Base-by-base conservation (phyloP, 768 basidiomycete genomes). In the Boletus subparvulus region DNA sequence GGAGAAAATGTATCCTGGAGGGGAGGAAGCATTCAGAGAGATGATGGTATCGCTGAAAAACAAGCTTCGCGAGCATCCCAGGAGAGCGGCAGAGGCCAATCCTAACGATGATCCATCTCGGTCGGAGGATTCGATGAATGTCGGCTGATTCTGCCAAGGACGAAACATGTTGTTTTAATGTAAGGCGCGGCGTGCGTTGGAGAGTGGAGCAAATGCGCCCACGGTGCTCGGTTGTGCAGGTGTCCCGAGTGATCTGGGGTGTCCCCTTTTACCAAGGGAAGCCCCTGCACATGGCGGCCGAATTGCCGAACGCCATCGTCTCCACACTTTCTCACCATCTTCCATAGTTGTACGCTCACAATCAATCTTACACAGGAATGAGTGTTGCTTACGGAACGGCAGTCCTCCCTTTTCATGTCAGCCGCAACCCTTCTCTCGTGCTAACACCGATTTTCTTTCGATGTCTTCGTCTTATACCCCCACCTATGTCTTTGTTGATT, bases 291-390 rank as follows among this genome's bases (percentile, higher is more conserved):
- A 62, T 61, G 58, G 56, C 49, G 48, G 70, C 70, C 70, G 70
- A 73, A 50, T 71, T 71, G 70, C 70, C 70, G 70, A 72, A 41
- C 50, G 40, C 61, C 61, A 59, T 55, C 44, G 54, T 71, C 65
- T 71, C 70, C 70, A 72, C 70, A 73, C 17, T 73, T 68, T 73
- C 71, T 62, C 71, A 71, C 70, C 59, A 28, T 57, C 52, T 59
- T 55, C 63, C 48, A 62, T 63, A 70, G 55, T 61, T 64, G 59
- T 69, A 54, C 26, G 44, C 66, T 64, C 61, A 59, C 61, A 47
- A 71, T 69, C 62, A 67, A 61, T 73, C 62, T 68, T 64, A 61
- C 61, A 71, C 67, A 62, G 65, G 68, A 67, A 69, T 63, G 65
- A 57, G 67, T 60, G 55, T 62, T 60, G 61, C 59, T 71, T 71